A percentile compares a stretch with the other conserved stretches of the same genome.
Conservation (phyloP, 2,329 filamentous ascomycete genomes). For the Paradendryphiella salina region DNA sequence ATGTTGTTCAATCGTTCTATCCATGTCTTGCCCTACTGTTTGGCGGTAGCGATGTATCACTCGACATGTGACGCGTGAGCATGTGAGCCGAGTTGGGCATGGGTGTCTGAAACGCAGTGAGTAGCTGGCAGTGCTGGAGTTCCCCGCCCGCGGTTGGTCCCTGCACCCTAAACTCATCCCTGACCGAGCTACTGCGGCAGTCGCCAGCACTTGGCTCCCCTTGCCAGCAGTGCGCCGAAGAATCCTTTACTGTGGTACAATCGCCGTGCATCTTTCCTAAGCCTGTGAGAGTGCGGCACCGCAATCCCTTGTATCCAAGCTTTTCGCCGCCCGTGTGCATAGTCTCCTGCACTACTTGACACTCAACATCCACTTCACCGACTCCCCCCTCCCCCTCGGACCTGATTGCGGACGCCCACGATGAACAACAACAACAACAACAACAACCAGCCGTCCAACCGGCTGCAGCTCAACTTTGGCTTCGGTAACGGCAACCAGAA, state of each 20-base stretch:
- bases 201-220: conserved; percentile 18
- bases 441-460: conserved; percentile 49
- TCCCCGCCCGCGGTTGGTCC: conserved; percentile 12
- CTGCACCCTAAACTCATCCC: conserved; percentile 28
- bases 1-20: conserved; percentile 10
- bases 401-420: conserved; percentile 22
- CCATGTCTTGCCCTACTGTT: conserved; percentile 9
- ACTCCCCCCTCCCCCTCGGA: conserved; percentile 10
- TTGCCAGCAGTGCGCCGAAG: conserved; percentile 21
- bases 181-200: conserved; percentile 34
- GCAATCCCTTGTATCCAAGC: conserved; percentile 10
- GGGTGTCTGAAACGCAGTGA: conserved; percentile 5
- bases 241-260: conserved; percentile 23
- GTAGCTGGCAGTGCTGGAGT: conserved; percentile 5
- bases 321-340: conserved; percentile 17
- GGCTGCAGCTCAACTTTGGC: conserved; percentile 58
- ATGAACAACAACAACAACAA: conserved; percentile 48
- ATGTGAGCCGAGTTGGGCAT: not conserved
- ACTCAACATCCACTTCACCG: conserved; percentile 9
- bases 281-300: conserved; percentile 20
- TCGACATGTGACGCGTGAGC: not conserved
- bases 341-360: conserved; percentile 17
- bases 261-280: conserved; percentile 20
- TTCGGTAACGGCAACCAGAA: conserved; percentile 47
- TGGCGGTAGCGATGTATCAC: conserved; percentile 6